phyloP scores from a whole-genome alignment of 1,284 basidiomycete species.

The Apiotrichum veenhuisii region DNA sequence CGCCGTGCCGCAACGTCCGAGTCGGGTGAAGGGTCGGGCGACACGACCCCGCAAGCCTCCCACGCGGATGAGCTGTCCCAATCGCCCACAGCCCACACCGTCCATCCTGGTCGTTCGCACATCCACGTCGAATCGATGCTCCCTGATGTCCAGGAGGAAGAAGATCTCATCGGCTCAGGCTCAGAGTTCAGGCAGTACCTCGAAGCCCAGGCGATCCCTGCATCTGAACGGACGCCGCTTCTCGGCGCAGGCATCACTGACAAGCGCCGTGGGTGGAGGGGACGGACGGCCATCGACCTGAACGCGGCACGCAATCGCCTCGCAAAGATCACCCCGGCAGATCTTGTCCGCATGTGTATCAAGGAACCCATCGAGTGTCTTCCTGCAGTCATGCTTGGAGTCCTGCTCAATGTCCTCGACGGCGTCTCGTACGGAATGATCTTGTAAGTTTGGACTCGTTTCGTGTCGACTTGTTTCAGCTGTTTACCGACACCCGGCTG shows the following conservation, averaged over 20 bases:
- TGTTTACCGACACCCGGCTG: not conserved
- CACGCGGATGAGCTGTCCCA: slow-evolving; percentile 2
- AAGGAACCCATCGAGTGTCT: slow-evolving; percentile 55
- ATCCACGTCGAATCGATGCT: slow-evolving; percentile 2
- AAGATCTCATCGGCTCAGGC: slow-evolving; percentile 9
- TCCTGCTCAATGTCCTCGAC: slow-evolving; percentile 86
- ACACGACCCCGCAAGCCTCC: slow-evolving; percentile 10
- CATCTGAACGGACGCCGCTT: slow-evolving; percentile 15
- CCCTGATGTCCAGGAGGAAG: slow-evolving; percentile 14
- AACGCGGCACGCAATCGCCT: slow-evolving; percentile 12
- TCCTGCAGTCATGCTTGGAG: slow-evolving; percentile 82
- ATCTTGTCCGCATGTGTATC: slow-evolving; percentile 46
- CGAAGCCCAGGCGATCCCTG: slow-evolving; percentile 4
- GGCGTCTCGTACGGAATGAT: slow-evolving; percentile 67
- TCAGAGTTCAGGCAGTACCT: slow-evolving; percentile 17
- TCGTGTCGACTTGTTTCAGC: not conserved
- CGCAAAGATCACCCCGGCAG: slow-evolving; percentile 38
- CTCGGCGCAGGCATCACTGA: slow-evolving; percentile 6
- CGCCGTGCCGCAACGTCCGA: not conserved
- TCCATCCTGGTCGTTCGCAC: slow-evolving; percentile 5
- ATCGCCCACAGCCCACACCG: not conserved
- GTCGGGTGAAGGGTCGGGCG: slow-evolving; percentile 8
- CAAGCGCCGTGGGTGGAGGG: slow-evolving; percentile 17
- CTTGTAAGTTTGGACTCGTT: slow-evolving; percentile 58
- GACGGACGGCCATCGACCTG: slow-evolving; percentile 12